These are phyloP conservation scores for Besnoitia besnoiti DNA, from an alignment of 169 alveolate genomes.

Conservation along the genomic window DNA sequence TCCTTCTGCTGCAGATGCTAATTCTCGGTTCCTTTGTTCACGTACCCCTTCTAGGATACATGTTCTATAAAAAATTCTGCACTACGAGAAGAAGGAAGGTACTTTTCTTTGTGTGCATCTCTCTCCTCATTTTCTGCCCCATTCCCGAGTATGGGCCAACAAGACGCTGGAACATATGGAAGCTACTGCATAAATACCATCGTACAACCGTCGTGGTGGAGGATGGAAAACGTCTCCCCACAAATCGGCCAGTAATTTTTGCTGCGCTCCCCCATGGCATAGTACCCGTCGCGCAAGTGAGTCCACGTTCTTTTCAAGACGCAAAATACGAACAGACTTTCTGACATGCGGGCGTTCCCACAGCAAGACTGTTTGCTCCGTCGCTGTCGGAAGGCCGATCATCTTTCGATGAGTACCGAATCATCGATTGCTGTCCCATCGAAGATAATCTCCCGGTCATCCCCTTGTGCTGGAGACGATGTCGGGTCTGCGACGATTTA, in stretches of 20 bases:
- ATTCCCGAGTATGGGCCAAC: not conserved
- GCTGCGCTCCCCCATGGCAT: conserved; percentile 63
- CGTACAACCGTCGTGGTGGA: conserved; percentile 62
- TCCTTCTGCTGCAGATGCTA: conserved; percentile 13
- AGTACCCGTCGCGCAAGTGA: conserved; percentile 64
- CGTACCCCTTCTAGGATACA: conserved; percentile 40
- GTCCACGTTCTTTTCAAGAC: not conserved
- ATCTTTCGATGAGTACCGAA: no score
- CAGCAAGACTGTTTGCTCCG: no score
- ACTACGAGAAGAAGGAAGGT: conserved; percentile 44
- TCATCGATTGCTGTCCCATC: no score
- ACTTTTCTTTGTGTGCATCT: not conserved
- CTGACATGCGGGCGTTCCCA: no score
- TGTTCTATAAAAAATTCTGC: conserved; percentile 51
- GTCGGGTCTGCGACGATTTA: no score
- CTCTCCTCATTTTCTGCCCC: conserved; percentile 40
- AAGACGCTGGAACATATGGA: conserved; percentile 50
- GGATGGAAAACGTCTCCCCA: conserved; percentile 48
- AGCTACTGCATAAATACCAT: conserved; percentile 47
- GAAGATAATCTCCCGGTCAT: no score
- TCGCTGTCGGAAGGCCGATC: no score
- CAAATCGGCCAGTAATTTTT: conserved; percentile 47
- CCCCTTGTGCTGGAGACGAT: no score
- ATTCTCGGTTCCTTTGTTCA: conserved; percentile 55
- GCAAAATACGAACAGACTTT: no score